Base-by-base conservation (phyloP, 495 filamentous ascomycete genomes). In the Cryomyces minteri region DNA sequence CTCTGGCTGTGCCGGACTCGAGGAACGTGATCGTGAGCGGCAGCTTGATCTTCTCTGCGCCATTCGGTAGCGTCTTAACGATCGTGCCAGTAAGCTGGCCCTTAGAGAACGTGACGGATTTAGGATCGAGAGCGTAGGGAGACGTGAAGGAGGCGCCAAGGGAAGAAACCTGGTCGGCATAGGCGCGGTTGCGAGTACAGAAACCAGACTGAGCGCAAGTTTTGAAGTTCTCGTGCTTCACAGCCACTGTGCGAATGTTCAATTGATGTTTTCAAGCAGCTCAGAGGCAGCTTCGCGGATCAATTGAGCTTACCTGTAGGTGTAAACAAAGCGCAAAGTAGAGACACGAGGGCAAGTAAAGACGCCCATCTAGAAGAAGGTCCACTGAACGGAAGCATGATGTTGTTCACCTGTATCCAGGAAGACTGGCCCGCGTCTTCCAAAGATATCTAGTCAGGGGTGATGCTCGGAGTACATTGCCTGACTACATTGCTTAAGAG, bases 161-260 rank as follows among this genome's bases (percentile, higher is more conserved):
- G 31, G 73, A 64, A 36, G 72, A 62, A 45, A 73, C 86, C 44
- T 74, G 68, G 58, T 96, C 87, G 48, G 92, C 92, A 56, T 79
- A 84, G 30, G 76, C 82, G 58, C 88, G 78, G 62, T 94, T 95
- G 46, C 90, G 85, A 57, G 82, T 84, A 63, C 92, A 96, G 69
- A 96, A 98, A 46, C 90, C 90, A 0, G 88, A 87, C 60, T 98
- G 90, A 34, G 74, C 64, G 66, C 90, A 98, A 48, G 78, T 94
- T 57, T 96, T 98, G 71, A 95, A 96, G 54, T 88, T 84, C 53
- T 92, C 80, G 53, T 94, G 81, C 64, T 98, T 96, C 14, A 98
- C 92, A 54, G 72, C 64, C 45, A 75, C 87, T 90, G 58, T 25
- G 18, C 18, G 2, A 25, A 2, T 25, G 18, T 25, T 25, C 18